Base-by-base conservation (phyloP, 306 rosid species). In the Gleditsia sinensis region DNA sequence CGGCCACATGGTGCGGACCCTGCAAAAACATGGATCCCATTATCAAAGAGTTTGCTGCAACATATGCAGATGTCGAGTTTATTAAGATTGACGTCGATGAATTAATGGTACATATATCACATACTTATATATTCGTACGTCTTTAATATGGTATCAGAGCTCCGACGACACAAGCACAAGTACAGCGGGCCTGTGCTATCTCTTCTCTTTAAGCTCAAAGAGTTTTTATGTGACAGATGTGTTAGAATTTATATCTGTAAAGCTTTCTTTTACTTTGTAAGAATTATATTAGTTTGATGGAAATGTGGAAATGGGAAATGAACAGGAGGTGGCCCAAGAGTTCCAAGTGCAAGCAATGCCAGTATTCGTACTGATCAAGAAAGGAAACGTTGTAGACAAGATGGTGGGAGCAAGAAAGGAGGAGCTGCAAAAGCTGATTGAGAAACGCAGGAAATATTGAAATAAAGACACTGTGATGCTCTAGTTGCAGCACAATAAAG, bases 1-100 rank as follows among this genome's bases (percentile, higher is more conserved):
- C 96, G 28, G 97, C 98, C 61, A 56, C 87, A 3, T 93, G 97
- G 97, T 93, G 98, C 55, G 91, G 83, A 77, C 96, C 97, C 46
- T 93, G 98, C 82, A 85, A 84, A 71, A 21, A 34, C 14, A 93
- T 93, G 86, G 89, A 86, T 36, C 94, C 94, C 49, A 46, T 53
- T 12, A 70, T 93, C 64, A 76, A 79, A 73, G 89, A 86, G 45
- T 83, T 80, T 66, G 82, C 91, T 37, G 79, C 76, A n/a, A 86
- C 74, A 69, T 91, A 78, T 81, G 57, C 46, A 0, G 84, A 89
- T 0, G 91, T 86, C 20, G 92, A 83, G 73, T 89, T 91, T 79
- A 43, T 93, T 72, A 78, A 85, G 82, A 82, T 91, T 74, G 97
- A 91, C 19, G 97, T 87, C 4, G 96, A 93, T 32, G 89, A 86